phyloP scores from a whole-genome alignment of 345 rosid species.

The Xanthoceras sorbifolium region DNA sequence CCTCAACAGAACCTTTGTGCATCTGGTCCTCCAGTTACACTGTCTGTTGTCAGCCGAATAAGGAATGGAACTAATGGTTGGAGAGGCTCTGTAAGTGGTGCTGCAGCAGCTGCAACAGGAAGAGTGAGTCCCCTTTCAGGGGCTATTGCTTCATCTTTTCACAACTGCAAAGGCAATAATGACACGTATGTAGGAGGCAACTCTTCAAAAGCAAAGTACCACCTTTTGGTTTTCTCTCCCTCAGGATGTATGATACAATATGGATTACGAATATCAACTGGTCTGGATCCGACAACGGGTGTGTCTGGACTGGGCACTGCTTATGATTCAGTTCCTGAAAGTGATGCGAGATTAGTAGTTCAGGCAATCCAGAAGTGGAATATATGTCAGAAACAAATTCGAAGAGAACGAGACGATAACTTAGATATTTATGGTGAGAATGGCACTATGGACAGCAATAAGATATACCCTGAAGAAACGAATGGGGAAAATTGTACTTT shows the following conservation, averaged over 20 bases:
- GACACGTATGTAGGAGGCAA: slow-evolving; percentile 28
- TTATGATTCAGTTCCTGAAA: slow-evolving; percentile 55
- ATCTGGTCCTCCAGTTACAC: slow-evolving; percentile 60
- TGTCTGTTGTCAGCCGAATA: slow-evolving; percentile 80
- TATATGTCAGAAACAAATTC: slow-evolving; percentile 68
- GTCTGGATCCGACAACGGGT: slow-evolving; percentile 36
- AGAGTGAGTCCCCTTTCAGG: slow-evolving; percentile 61
- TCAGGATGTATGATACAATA: slow-evolving; percentile 85
- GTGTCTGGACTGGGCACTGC: slow-evolving; percentile 37
- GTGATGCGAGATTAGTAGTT: slow-evolving; percentile 66
- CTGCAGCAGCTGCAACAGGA: slow-evolving; percentile 91
- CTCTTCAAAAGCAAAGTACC: slow-evolving; percentile 47
- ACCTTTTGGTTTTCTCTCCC: slow-evolving; percentile 82
- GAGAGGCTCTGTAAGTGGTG: slow-evolving; percentile 75
- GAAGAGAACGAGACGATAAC: slow-evolving; percentile 75
- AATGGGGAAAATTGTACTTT: slow-evolving; percentile 36
- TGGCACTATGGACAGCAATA: slow-evolving; percentile 59
- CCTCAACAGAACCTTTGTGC: slow-evolving; percentile 44
- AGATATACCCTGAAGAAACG: slow-evolving; percentile 73
- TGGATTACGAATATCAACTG: slow-evolving; percentile 43
- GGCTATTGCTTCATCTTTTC: slow-evolving; percentile 75
- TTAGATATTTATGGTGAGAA: slow-evolving; percentile 83
- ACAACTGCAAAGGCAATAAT: slow-evolving; percentile 55
- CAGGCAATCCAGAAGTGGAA: slow-evolving; percentile 85
- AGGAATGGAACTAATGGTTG: slow-evolving; percentile 77